A percentile compares a stretch with the other conserved stretches of the same genome.
Conservation (phyloP, 2,329 filamentous ascomycete genomes). For the Aspergillus sp. region DNA sequence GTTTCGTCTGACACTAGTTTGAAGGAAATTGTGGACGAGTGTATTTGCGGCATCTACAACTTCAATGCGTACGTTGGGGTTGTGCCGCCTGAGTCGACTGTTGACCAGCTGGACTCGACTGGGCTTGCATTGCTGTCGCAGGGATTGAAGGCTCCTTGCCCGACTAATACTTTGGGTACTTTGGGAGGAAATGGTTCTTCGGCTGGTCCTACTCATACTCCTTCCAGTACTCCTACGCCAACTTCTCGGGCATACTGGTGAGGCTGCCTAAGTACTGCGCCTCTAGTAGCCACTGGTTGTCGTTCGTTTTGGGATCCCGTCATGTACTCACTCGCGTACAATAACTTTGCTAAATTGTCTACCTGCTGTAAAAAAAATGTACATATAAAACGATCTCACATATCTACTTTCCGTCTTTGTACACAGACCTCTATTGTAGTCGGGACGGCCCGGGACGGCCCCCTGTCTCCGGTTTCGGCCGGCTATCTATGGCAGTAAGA, state of each 20-base stretch:
- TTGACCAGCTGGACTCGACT: slow-evolving; percentile 39
- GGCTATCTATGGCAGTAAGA: neutral
- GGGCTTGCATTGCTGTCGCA: slow-evolving; percentile 30
- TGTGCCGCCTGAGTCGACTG: slow-evolving; percentile 38
- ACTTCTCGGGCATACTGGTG: neutral
- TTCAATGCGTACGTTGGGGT: slow-evolving; percentile 58
- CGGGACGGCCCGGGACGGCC: slow-evolving; percentile 6
- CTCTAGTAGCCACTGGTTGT: neutral
- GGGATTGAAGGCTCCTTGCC: slow-evolving; percentile 30
- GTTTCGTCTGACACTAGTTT: slow-evolving; percentile 50
- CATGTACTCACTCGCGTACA: neutral
- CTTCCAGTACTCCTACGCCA: no score
- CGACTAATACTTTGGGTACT: slow-evolving; percentile 29
- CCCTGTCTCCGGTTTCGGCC: slow-evolving; percentile 10
- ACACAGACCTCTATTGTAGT: slow-evolving; percentile 8
- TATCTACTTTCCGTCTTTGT: neutral
- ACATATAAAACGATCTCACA: neutral
- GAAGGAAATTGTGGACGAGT: slow-evolving; percentile 52
- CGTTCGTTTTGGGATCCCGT: neutral
- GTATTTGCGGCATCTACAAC: slow-evolving; percentile 55
- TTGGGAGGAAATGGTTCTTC: slow-evolving; percentile 14
- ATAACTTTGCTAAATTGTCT: neutral
- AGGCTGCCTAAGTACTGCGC: neutral
- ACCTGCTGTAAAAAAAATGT: no score
- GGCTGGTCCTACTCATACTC: neutral